Conservation (phyloP, 1,139 yeast genomes). For the Yamadazyma dushanensis region DNA sequence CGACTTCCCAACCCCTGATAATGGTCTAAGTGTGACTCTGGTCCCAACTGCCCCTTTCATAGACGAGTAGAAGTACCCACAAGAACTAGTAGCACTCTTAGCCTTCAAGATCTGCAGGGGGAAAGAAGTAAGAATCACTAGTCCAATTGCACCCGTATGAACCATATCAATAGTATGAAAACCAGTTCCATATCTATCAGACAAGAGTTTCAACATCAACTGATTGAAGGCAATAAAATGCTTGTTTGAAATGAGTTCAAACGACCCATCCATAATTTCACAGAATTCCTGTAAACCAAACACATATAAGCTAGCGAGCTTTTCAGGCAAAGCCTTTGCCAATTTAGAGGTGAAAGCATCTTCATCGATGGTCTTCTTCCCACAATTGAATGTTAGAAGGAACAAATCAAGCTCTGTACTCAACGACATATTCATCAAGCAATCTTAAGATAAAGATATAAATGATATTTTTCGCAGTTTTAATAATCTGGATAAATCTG, state of each 20-base stretch:
- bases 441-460: no score
- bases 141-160: constrained; percentile 66
- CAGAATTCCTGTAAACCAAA: constrained; percentile 79
- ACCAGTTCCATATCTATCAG: constrained; percentile 26
- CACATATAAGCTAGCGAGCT: constrained; percentile 49
- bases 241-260: constrained; percentile 35
- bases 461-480: not conserved
- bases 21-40: constrained; percentile 41
- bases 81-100: constrained; percentile 36
- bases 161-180: constrained; percentile 49
- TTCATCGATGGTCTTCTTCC: constrained; percentile 26
- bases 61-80: constrained; percentile 62
- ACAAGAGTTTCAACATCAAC: constrained; percentile 41
- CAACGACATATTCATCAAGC: not conserved
- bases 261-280: constrained; percentile 62
- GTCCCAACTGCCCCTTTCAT: constrained; percentile 76
- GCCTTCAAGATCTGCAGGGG: constrained; percentile 31
- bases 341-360: constrained; percentile 26
- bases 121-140: constrained; percentile 54
- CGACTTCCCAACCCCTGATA: constrained; percentile 16
- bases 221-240: constrained; percentile 43
- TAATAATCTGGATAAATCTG: not conserved
- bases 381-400: constrained; percentile 43
- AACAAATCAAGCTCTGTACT: constrained; percentile 21
- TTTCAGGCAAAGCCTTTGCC: constrained; percentile 29